Evolutionary conservation across 75 land plant species (phyloP).

Genomic region (Chamaecyparis obtusa): DNA sequence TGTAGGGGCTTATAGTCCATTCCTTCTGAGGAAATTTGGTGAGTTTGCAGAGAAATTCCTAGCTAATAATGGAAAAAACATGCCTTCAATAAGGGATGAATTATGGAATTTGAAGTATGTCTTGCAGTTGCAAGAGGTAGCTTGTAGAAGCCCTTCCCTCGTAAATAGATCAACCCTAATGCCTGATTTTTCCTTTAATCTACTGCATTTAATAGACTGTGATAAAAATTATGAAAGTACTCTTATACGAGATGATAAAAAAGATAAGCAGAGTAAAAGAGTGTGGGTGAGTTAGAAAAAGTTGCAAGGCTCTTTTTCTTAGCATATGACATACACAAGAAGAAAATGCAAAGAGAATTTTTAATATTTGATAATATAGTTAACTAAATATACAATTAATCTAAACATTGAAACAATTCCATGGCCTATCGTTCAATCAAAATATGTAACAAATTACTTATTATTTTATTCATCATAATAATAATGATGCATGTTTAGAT

Average conservation of each 20-base stretch:
- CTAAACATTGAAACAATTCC: no score
- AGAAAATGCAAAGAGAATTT: no score
- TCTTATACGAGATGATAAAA: not conserved
- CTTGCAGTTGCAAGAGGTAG: conserved; percentile 7
- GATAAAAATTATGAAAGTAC: not conserved
- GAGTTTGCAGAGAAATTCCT: conserved; percentile 31
- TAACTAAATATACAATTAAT: no score
- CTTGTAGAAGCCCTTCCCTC: not conserved
- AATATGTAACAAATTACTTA: no score
- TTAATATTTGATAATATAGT: no score
- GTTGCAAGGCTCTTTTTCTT: no score
- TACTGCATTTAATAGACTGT: not conserved
- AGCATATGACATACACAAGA: no score
- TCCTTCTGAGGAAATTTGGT: conserved; percentile 26
- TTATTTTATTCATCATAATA: no score
- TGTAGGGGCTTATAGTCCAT: conserved; percentile 10
- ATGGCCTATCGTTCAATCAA: no score
- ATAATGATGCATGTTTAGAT: no score
- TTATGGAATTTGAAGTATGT: conserved; percentile 34
- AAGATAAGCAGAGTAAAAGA: not conserved
- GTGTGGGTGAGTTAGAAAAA: not conserved
- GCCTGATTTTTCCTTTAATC: not conserved
- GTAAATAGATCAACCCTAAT: not conserved
- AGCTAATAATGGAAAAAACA: conserved; percentile 23
- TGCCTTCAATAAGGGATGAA: conserved; percentile 36